A percentile compares a stretch with the other conserved stretches of the same genome.
These are phyloP conservation scores for Schizosaccharomyces osmophilus DNA, from an alignment of 805 yeast species.

Conservation along the genomic window DNA sequence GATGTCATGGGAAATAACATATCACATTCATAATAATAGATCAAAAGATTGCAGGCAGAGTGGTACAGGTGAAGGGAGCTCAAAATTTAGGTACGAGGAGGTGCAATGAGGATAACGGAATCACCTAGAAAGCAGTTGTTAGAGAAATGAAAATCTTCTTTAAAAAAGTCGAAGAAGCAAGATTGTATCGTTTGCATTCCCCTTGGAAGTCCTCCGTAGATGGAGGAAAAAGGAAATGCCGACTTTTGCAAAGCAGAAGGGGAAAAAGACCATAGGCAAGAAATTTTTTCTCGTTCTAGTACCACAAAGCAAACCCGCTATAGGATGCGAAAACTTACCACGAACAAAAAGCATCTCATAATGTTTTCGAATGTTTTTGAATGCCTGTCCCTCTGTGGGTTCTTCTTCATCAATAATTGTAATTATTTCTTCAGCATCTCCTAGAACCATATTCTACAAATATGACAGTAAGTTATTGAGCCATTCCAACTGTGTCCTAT, in stretches of 20 bases:
- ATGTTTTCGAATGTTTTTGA: constrained; percentile 25
- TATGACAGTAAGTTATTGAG: not conserved
- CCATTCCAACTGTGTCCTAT: not conserved
- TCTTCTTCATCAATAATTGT: constrained; percentile 30
- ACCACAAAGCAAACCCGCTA: no score
- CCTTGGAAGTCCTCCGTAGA: no score
- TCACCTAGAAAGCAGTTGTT: constrained; percentile 34
- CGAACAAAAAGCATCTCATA: constrained; percentile 84
- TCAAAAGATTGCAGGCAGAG: not conserved
- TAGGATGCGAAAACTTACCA: constrained; percentile 4
- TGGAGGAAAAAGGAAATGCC: no score
- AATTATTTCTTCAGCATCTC: constrained; percentile 74
- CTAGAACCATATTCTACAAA: constrained; percentile 49
- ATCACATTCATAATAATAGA: not conserved
- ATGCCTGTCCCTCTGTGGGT: constrained; percentile 5
- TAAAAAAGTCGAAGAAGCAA: not conserved
- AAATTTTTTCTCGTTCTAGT: not conserved
- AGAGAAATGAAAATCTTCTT: not conserved
- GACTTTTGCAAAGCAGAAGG: no score
- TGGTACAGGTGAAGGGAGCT: not conserved
- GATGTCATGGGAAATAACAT: no score
- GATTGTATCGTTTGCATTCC: no score
- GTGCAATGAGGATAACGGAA: constrained; percentile 62
- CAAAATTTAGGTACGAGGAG: constrained; percentile 9
- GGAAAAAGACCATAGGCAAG: not conserved